Conservation (phyloP, 2,329 filamentous ascomycete genomes). For the Thielaviopsis cerberus region DNA sequence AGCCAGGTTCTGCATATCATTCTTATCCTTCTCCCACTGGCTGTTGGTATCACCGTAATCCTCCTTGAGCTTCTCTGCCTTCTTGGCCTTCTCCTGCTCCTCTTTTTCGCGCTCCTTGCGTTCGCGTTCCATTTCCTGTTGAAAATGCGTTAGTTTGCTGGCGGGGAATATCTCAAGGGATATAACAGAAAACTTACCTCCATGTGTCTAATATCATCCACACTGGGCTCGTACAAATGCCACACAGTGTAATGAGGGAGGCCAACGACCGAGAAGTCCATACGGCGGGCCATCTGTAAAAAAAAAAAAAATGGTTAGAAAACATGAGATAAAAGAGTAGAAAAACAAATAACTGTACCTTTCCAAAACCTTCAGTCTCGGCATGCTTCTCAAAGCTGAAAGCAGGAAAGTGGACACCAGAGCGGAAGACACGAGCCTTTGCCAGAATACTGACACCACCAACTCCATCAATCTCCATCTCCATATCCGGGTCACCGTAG, state of each 20-base stretch:
- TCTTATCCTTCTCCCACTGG: slow-evolving; percentile 85
- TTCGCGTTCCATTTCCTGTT: slow-evolving; percentile 80
- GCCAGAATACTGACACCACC: slow-evolving; percentile 94
- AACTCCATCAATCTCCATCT: slow-evolving; percentile 98
- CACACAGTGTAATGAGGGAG: slow-evolving; percentile 96
- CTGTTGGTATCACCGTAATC: slow-evolving; percentile 57
- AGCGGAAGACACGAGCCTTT: slow-evolving; percentile 86
- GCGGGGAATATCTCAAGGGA: not conserved
- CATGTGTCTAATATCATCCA: slow-evolving; percentile 95
- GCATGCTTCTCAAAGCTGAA: slow-evolving; percentile 98
- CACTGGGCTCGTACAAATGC: slow-evolving; percentile 98
- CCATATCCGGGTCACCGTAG: slow-evolving; percentile 95
- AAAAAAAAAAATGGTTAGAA: not conserved
- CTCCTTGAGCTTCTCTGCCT: slow-evolving; percentile 60
- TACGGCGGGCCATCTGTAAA: slow-evolving; percentile 82
- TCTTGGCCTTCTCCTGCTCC: slow-evolving; percentile 45
- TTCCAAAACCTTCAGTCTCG: slow-evolving; percentile 95
- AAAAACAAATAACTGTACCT: slow-evolving; percentile 39
- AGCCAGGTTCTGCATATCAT: slow-evolving; percentile 48
- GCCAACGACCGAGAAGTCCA: slow-evolving; percentile 88
- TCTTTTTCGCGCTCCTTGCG: slow-evolving; percentile 61
- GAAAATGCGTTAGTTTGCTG: slow-evolving; percentile 11
- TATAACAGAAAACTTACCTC: slow-evolving; percentile 34
- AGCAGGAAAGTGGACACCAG: slow-evolving; percentile 89
- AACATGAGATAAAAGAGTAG: slow-evolving; percentile 11